Evolutionary conservation across 257 asterid species (phyloP).

Genomic region (Verbascum thapsus): DNA sequence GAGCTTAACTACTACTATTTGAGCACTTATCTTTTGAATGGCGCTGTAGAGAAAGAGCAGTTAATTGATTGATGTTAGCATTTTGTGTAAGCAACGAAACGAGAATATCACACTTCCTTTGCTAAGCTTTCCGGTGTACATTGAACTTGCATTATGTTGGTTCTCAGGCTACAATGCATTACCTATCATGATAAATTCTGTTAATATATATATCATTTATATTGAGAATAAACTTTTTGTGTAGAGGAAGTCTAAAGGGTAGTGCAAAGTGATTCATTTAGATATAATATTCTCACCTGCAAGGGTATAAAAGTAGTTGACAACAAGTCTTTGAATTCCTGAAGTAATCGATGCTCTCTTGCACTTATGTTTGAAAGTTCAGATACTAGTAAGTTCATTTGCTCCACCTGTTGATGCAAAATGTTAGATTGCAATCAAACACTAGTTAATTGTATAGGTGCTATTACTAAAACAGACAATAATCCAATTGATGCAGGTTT

Average conservation of each 20-base stretch:
- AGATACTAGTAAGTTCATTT: constrained; percentile 45
- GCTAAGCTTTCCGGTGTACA: constrained; percentile 32
- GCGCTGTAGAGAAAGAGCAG: constrained; percentile 11
- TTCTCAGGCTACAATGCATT: constrained; percentile 60
- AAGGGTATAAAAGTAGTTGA: constrained; percentile 52
- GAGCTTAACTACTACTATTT: constrained; percentile 29
- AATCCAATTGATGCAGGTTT: too few species aligned
- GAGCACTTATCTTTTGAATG: constrained; percentile 13
- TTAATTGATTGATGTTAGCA: constrained; percentile 42
- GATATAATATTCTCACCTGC: constrained; percentile 49
- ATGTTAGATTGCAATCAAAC: constrained; percentile 2
- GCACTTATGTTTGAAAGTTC: constrained; percentile 59
- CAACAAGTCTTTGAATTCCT: constrained; percentile 59
- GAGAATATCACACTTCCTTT: constrained; percentile 37
- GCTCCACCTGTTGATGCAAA: constrained; percentile 58
- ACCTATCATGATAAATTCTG: constrained; percentile 46
- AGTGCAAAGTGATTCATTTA: neutral
- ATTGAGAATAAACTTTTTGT: too few species aligned
- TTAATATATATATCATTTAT: constrained; percentile 13
- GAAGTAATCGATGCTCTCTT: constrained; percentile 52
- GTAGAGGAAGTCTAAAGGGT: neutral
- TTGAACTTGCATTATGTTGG: constrained; percentile 57
- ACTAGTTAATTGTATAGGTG: too few species aligned
- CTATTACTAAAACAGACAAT: too few species aligned
- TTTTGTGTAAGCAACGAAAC: constrained; percentile 32